phyloP scores from a whole-genome alignment of 441 rosid genomes.

The Pelargonium fulgidum region DNA sequence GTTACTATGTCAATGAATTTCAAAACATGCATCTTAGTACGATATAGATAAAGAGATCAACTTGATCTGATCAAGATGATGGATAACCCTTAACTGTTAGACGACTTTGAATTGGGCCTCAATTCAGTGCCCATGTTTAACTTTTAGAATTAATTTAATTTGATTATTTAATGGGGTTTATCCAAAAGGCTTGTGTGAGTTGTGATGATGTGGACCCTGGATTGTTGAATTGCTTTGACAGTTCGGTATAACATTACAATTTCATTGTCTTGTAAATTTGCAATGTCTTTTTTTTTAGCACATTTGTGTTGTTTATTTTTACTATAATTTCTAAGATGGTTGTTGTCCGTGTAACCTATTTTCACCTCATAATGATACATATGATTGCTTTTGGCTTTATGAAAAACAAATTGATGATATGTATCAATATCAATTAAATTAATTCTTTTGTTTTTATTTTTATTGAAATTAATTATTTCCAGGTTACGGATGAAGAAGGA shows the following conservation, averaged over 20 bases:
- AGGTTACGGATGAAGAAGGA: constrained; percentile 98
- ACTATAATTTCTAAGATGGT: background rate
- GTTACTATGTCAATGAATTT: background rate
- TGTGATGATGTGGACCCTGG: background rate
- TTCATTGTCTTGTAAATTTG: background rate
- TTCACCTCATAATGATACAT: background rate
- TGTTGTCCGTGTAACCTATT: background rate
- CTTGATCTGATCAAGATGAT: background rate
- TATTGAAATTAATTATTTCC: constrained; percentile 17
- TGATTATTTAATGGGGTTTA: background rate
- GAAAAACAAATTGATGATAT: background rate
- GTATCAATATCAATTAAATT: background rate
- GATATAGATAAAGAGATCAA: background rate
- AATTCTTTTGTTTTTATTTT: constrained; percentile 6
- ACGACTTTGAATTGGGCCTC: background rate
- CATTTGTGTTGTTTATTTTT: background rate
- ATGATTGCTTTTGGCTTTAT: background rate
- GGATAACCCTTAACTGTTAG: background rate
- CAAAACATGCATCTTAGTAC: background rate
- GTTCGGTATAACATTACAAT: background rate
- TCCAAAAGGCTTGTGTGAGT: background rate
- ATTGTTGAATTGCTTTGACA: background rate
- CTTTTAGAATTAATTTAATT: background rate
- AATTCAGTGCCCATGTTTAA: no score
- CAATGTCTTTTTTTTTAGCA: background rate